Evolutionary conservation across 225 moss, liverwort and hornwort genomes (phyloP), one percentile per base, ranked within the genome.

Genomic region (Physcomitrellopsis africana): DNA sequence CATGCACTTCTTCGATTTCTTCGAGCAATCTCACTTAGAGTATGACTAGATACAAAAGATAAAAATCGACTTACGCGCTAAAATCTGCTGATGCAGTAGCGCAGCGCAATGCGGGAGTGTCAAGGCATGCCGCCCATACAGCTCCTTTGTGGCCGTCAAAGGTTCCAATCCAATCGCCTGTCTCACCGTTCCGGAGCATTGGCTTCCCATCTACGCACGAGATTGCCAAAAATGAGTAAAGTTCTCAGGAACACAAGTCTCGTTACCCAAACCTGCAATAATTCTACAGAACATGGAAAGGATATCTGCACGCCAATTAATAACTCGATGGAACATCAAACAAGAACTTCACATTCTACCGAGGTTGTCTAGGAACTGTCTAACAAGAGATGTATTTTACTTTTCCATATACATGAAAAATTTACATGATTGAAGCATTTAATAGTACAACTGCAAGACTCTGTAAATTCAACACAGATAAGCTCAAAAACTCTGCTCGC

Each of bases 11-110:
- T 58, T 65, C 63, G 43, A 32, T 32, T 46, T 61, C 60, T 53
- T 65, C 17, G 10, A 66, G 58, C 45, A 9, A 53, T 15, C 26
- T 59, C 27, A 16, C 37, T 27, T 37, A 59, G 51, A 71, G 12
- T n/a, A 16, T 65, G 51, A 51, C 26, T 46, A 24, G 52, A 45
- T 5, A 48, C 15, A 44, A 18, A 23, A 68, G 27, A 37, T 16
- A 75, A 48, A 44, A 77, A 55, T 56, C n/a, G 14, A 27, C 80
- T 65, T 89, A 99, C 99, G 99, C 99, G 92, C 99, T 99, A 72
- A 99, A 99, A 75, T 99, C 99, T 46, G 99, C 95, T 84, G 99
- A 99, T 77, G 99, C 99, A 81, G 99, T 99, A 69, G 99, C 99
- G 70, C 93, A 95, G 57, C 83, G 95, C 77, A 99, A 74, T 19